Percentiles rank a stretch among this genome's conserved stretches.
Conservation (phyloP, 257 asterid species). For the Solanum ahanhuiri region DNA sequence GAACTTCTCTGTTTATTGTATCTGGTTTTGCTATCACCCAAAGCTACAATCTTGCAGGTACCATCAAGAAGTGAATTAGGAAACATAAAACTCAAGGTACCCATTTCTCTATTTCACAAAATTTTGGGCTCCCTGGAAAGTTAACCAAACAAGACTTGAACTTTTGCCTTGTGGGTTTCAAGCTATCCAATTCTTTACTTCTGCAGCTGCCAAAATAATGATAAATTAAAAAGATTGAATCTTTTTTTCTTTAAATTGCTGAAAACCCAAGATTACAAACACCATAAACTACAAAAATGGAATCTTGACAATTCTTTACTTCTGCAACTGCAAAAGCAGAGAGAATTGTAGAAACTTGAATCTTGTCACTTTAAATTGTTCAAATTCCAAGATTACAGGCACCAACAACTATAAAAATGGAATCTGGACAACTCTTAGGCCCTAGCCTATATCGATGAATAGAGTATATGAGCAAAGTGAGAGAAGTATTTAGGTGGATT, state of each 20-base stretch:
- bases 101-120: slow-evolving; percentile 23
- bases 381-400: neutral
- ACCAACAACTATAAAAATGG: neutral
- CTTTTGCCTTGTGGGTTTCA: neutral
- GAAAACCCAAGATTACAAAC: neutral
- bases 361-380: neutral
- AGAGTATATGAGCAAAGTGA: neutral
- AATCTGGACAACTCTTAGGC: neutral
- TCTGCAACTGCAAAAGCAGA: neutral
- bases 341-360: slow-evolving; percentile 2
- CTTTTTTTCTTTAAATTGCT: neutral
- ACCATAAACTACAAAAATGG: too few relatives aligned
- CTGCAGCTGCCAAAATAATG: neutral
- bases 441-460: neutral
- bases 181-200: neutral
- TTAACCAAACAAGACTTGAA: slow-evolving; percentile 3
- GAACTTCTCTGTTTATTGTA: slow-evolving; percentile 3
- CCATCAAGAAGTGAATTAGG: slow-evolving; percentile 22
- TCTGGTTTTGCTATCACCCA: slow-evolving; percentile 18
- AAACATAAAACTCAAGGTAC: slow-evolving; percentile 19
- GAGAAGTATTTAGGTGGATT: neutral
- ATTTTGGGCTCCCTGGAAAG: neutral
- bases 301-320: neutral
- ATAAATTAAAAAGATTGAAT: slow-evolving; percentile 2
- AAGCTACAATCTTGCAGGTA: slow-evolving; percentile 15